Evolutionary conservation across 2,329 filamentous ascomycete species (phyloP).

Genomic region (Colletotrichum shisoi): DNA sequence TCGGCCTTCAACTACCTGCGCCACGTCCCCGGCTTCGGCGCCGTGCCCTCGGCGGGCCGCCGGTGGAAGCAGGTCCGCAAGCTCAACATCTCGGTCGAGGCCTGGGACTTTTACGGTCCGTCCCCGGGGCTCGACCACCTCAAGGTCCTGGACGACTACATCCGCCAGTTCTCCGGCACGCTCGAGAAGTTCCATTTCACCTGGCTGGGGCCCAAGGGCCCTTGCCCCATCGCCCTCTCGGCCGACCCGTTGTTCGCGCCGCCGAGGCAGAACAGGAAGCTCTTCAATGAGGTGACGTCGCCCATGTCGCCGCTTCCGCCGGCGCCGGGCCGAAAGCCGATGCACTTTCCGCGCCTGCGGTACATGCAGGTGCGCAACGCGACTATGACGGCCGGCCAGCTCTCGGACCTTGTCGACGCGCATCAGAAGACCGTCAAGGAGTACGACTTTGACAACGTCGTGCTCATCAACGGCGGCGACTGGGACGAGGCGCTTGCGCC

Average conservation of each 20-base stretch:
- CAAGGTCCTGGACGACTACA: slow-evolving; percentile 82
- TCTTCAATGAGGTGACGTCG: slow-evolving; percentile 70
- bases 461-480: slow-evolving; percentile 70
- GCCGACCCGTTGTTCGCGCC: slow-evolving; percentile 74
- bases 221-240: slow-evolving; percentile 74
- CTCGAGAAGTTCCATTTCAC: slow-evolving; percentile 77
- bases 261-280: slow-evolving; percentile 61
- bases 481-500: slow-evolving; percentile 87
- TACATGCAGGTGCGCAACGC: slow-evolving; percentile 77
- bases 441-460: slow-evolving; percentile 81
- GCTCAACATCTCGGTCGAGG: slow-evolving; percentile 75
- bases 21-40: slow-evolving; percentile 76
- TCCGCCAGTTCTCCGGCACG: slow-evolving; percentile 71
- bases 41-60: slow-evolving; percentile 73
- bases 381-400: slow-evolving; percentile 73
- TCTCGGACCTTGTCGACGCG: slow-evolving; percentile 71
- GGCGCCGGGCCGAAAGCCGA: slow-evolving; percentile 60
- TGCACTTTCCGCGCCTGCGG: slow-evolving; percentile 72
- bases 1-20: slow-evolving; percentile 80
- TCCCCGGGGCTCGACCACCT: slow-evolving; percentile 72
- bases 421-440: slow-evolving; percentile 75
- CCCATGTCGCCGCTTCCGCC: slow-evolving; percentile 70
- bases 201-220: slow-evolving; percentile 77
- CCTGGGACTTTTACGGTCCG: slow-evolving; percentile 69
- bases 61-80: slow-evolving; percentile 81